Base-by-base conservation (phyloP, 805 yeast species). In the Komagataella pseudopastoris region DNA sequence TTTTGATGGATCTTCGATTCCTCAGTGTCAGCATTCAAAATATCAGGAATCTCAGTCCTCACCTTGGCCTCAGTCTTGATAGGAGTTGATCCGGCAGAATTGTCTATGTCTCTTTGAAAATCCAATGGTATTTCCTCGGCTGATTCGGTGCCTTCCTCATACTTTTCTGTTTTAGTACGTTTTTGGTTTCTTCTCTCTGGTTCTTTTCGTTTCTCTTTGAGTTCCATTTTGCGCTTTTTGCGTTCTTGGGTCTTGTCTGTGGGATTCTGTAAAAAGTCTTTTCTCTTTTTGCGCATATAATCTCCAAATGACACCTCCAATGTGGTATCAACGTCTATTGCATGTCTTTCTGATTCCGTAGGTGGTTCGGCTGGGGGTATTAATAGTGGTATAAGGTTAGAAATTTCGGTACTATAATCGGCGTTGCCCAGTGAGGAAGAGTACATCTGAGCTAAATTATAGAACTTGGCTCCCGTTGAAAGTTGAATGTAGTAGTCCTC, bases 281-380 rank as follows among this genome's bases (percentile, higher is more conserved):
- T 55, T 16, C 78, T 62, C 48, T 67, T 69, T 10, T 65, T 61
- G 6, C 62, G 60, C 70, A 75, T 67, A 7, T 60, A 59, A 36
- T 65, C 64, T 12, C 78, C 81, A 57, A 69, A 76, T 44, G 62
- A 64, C 43, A 63, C 58, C 54, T 76, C 81, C 23, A 61, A 63
- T 6, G 61, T 66, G 7, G 78, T 61, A 52, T 76, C 81, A 20
- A 72, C 63, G 54, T 76, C 71, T 49, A 70, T 76, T 18, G 10
- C 23, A 45, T 45, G 4, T 30, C 39, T 30, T 30, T 30, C 39
- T 14, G 14, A 12, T 8, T 36, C 49, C 23, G 23, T 46, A 4
- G 39, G 39, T 30, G 39, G 14, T 30, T 30, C 39, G 39, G 14
- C 39, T 30, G 39, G 39, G 2, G 39, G 39, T 10, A 30, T 30